Base-by-base conservation (phyloP, 2,329 filamentous ascomycete genomes). In the Fusarium concolor region DNA sequence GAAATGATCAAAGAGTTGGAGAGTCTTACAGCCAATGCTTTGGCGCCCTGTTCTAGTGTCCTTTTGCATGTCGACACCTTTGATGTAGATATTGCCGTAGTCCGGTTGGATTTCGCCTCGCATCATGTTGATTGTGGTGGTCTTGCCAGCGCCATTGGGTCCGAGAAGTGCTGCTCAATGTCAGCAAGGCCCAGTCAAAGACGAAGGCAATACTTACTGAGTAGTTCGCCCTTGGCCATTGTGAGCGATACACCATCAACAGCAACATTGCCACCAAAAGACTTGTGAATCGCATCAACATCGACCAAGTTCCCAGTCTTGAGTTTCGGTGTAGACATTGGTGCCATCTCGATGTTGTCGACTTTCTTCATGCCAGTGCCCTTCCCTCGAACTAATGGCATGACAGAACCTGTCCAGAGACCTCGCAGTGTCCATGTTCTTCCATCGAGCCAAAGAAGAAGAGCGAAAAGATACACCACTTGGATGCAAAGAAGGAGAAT, bases 41-140 rank as follows among this genome's bases (percentile, higher is more conserved):
- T 83, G 81, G 47, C 90, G 83, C 7, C 90, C 90, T 5, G 84
- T 80, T 5, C 89, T 86, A n/a, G 87, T 85, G 67, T 90, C 86
- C 51, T 82, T 84, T 28, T 86, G 85, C 49, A 93, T 87, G 18
- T 89, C 89, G 17, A 87, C 83, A 50, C 88, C 84, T 66, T 92
- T 88, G 38, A 94, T 87, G 37, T 89, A 85, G n/a, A 93, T 88
- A 26, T 89, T 86, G 12, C 59, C 62, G 7, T 49, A 35, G 11
- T 62, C 55, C 3, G 59, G 62, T 0, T n/a, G 26, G 4, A 65
- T 38, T n/a, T 58, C 62, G 2, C 62, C 52, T 31, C 56, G 52
- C n/a, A 65, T 65, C 41, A 58, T 63, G 4, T 62, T 52, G 12
- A 58, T 49, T 2, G 26, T 51, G 2, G 59, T 65, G 0, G 62